phyloP scores from a whole-genome alignment of 768 basidiomycete genomes.

The Lentinula raphanica region DNA sequence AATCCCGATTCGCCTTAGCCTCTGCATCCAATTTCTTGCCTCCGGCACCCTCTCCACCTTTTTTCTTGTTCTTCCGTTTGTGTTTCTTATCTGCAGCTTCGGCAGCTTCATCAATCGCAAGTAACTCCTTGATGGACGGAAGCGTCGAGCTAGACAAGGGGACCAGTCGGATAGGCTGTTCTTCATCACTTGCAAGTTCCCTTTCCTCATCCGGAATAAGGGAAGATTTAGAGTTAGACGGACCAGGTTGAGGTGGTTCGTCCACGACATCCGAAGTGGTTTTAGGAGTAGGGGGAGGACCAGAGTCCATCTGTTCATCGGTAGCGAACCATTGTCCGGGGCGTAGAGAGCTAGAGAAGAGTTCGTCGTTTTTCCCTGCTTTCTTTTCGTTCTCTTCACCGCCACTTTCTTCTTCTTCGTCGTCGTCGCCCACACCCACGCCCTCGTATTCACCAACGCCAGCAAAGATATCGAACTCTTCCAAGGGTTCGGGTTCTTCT shows the following conservation, averaged over 20 bases:
- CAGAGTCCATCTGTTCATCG: slow-evolving; percentile 18
- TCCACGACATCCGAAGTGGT: not conserved
- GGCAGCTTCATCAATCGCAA: slow-evolving; percentile 70
- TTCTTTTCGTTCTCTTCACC: slow-evolving; percentile 28
- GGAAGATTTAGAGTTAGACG: slow-evolving; percentile 9
- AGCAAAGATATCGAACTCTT: slow-evolving; percentile 83
- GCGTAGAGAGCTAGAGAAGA: not conserved
- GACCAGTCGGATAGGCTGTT: slow-evolving; percentile 49
- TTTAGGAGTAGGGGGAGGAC: no score
- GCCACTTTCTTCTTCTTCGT: slow-evolving; percentile 49
- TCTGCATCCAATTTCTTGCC: slow-evolving; percentile 36
- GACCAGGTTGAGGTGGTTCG: slow-evolving; percentile 9
- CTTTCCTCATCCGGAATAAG: slow-evolving; percentile 31
- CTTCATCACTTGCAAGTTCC: slow-evolving; percentile 40
- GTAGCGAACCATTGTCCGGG: slow-evolving; percentile 40
- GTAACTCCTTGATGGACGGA: slow-evolving; percentile 77
- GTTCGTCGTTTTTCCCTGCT: not conserved
- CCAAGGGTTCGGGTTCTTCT: slow-evolving; percentile 35
- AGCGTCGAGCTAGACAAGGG: slow-evolving; percentile 77
- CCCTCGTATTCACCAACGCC: slow-evolving; percentile 82
- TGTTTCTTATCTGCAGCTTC: slow-evolving; percentile 62
- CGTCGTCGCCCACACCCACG: slow-evolving; percentile 49
- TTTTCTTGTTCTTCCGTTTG: slow-evolving; percentile 74
- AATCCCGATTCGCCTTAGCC: slow-evolving; percentile 51
- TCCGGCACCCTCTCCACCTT: slow-evolving; percentile 35